Evolutionary conservation across 768 basidiomycete genomes (phyloP).

Genomic region (Calocybe indica): DNA sequence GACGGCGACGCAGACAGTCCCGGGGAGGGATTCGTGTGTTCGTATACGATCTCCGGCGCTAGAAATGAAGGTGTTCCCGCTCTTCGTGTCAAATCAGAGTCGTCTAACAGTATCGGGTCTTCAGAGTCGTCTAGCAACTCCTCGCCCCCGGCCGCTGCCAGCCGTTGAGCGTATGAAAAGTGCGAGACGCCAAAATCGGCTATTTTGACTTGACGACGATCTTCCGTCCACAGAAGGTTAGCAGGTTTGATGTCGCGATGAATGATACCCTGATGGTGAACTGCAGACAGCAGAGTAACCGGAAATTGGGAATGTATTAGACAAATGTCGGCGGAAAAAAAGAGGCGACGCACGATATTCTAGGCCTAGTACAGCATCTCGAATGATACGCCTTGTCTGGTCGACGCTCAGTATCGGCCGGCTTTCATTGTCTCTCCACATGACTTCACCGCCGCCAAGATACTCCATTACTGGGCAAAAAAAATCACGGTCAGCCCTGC

Average conservation of each 20-base stretch:
- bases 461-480: conserved; percentile 82
- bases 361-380: conserved; percentile 90
- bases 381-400: conserved; percentile 82
- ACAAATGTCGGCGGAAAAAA: conserved; percentile 5
- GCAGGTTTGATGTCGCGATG: conserved; percentile 99
- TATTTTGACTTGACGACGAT: conserved; percentile 90
- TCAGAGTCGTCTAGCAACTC: conserved; percentile 36
- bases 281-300: conserved; percentile 33
- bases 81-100: conserved; percentile 81
- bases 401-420: conserved; percentile 76
- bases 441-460: conserved; percentile 91
- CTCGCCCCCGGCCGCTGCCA: conserved; percentile 55
- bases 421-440: conserved; percentile 66
- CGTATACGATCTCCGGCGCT: conserved; percentile 89
- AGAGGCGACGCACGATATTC: conserved; percentile 74
- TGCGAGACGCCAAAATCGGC: conserved; percentile 98
- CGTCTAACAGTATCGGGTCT: conserved; percentile 71
- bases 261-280: conserved; percentile 96
- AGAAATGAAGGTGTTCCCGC: conserved; percentile 96
- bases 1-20: conserved; percentile 12
- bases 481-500: conserved; percentile 1
- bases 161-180: conserved; percentile 84
- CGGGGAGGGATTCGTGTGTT: conserved; percentile 36
- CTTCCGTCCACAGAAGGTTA: conserved; percentile 87
- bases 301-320: no score